These are phyloP conservation scores for Lentinula novae-zelandiae DNA, from an alignment of 1,284 basidiomycete species.

Conservation along the genomic window DNA sequence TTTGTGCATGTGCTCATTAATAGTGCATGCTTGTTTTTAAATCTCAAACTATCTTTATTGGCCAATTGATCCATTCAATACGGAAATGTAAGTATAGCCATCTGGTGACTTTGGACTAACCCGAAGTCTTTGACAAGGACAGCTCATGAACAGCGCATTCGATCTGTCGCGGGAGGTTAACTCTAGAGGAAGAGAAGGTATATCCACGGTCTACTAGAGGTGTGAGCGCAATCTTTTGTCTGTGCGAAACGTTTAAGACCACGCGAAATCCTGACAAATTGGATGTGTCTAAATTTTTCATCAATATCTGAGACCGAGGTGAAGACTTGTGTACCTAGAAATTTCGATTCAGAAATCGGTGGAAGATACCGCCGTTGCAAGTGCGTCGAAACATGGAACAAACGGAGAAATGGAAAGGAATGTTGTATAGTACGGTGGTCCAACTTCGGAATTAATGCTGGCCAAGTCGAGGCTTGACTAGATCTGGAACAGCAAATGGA, in stretches of 20 bases:
- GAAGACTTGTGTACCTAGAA: neutral
- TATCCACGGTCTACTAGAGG: neutral
- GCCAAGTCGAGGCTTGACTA: neutral
- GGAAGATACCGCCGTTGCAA: neutral
- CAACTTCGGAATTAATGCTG: neutral
- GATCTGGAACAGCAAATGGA: neutral
- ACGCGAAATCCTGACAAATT: neutral
- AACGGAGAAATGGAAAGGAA: neutral
- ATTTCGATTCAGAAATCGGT: neutral
- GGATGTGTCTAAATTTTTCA: neutral
- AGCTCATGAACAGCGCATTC: neutral
- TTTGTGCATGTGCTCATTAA: neutral
- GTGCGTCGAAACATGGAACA: neutral
- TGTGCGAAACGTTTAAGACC: constrained; percentile 3
- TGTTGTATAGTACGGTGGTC: neutral
- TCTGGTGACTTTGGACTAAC: neutral
- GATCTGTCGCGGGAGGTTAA: constrained; percentile 3
- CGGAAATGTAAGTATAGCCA: neutral
- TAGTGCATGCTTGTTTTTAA: neutral
- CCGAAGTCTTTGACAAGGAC: neutral
- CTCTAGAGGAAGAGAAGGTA: neutral
- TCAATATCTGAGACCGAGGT: constrained; percentile 1
- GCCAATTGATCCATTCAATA: neutral
- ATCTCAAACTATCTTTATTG: neutral
- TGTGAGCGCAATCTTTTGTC: neutral